These are phyloP conservation scores for Cyclostephanos tholiformis DNA, from an alignment of 108 stramenopile genomes.

Conservation along the genomic window DNA sequence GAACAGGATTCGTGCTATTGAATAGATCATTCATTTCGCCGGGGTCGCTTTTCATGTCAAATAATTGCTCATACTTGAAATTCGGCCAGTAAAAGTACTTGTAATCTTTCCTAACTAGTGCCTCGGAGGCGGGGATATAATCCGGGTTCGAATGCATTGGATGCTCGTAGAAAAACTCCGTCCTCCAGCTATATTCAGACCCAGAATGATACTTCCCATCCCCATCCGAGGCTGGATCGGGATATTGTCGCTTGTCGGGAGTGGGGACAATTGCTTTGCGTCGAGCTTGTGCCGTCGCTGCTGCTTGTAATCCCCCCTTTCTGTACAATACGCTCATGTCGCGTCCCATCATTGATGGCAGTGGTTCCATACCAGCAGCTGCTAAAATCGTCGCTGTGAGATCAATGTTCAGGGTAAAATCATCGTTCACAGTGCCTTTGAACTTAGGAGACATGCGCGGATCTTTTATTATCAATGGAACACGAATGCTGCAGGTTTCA, in stretches of 20 bases:
- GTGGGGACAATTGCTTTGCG: conserved; percentile 25
- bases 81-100: conserved; percentile 89
- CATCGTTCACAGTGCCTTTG: conserved; percentile 53
- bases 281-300: conserved; percentile 30
- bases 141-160: conserved; percentile 55
- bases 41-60: conserved; percentile 77
- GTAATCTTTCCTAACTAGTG: conserved; percentile 74
- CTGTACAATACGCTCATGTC: conserved; percentile 70
- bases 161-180: conserved; percentile 82
- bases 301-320: conserved; percentile 27
- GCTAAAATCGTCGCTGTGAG: conserved; percentile 64
- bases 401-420: conserved; percentile 74
- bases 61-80: conserved; percentile 75
- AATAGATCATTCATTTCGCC: conserved; percentile 74
- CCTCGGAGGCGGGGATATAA: conserved; percentile 73
- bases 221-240: conserved; percentile 42
- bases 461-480: conserved; percentile 71
- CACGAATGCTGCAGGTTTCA: conserved; percentile 46
- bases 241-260: conserved; percentile 28
- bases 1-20: conserved; percentile 46
- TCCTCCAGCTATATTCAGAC: conserved; percentile 58
- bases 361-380: conserved; percentile 59
- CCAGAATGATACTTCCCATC: conserved; percentile 51
- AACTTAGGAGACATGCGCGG: conserved; percentile 63
- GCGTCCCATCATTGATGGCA: conserved; percentile 66